Percentiles rank a stretch among this genome's conserved stretches.
Conservation (phyloP, 1,284 basidiomycete genomes). For the Tremellales sp. region DNA sequence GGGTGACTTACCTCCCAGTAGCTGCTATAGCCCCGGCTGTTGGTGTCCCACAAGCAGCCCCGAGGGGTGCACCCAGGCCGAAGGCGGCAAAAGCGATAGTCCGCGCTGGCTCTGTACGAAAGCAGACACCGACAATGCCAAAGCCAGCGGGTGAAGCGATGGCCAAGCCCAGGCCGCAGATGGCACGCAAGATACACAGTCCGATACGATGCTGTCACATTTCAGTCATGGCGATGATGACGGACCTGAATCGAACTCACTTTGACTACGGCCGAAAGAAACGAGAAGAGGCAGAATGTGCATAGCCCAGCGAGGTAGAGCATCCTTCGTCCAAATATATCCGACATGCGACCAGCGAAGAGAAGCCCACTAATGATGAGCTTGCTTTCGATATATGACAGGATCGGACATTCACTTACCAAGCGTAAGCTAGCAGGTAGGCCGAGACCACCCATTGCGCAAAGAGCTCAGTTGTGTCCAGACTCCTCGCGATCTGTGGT, state of each 20-base stretch:
- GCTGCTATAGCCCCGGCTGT: neutral
- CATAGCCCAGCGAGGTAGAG: constrained; percentile 42
- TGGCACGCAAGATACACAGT: constrained; percentile 27
- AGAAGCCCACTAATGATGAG: constrained; percentile 46
- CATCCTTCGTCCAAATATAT: constrained; percentile 41
- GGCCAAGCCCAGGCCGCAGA: constrained; percentile 25
- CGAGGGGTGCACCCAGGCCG: neutral
- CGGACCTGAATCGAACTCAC: constrained; percentile 3
- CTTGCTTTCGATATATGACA: constrained; percentile 10
- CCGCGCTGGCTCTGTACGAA: constrained; percentile 5
- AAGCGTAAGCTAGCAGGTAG: constrained; percentile 44
- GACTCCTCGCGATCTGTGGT: constrained; percentile 38
- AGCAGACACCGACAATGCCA: constrained; percentile 23
- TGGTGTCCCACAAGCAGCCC: neutral
- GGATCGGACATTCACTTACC: neutral
- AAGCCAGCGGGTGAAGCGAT: constrained; percentile 24
- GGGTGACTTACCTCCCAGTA: neutral
- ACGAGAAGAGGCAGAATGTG: constrained; percentile 7
- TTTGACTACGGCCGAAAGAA: constrained; percentile 15
- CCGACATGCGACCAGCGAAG: constrained; percentile 44
- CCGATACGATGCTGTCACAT: constrained; percentile 8
- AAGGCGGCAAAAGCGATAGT: neutral
- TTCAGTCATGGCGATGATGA: neutral
- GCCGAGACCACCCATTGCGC: constrained; percentile 47
- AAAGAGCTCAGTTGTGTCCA: constrained; percentile 28